Percentiles rank a stretch among this genome's conserved stretches.
phyloP scores from a whole-genome alignment of 169 alveolate genomes.

The Miamiensis avidus region DNA sequence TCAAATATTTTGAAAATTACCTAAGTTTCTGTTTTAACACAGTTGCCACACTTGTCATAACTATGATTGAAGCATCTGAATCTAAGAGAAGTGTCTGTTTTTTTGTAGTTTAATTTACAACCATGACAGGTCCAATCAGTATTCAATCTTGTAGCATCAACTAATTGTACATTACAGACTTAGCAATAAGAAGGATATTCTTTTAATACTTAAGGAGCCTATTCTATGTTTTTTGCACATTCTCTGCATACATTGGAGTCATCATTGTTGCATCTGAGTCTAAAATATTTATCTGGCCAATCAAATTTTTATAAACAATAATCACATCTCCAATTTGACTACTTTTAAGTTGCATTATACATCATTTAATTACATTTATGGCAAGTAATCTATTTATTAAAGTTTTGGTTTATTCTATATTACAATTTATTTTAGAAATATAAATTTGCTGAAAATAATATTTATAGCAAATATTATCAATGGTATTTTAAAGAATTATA shows the following conservation, averaged over 20 bases:
- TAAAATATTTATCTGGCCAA: neutral
- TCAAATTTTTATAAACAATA: neutral
- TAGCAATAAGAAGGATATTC: neutral
- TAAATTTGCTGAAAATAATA: no score
- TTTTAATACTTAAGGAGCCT: neutral
- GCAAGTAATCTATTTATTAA: neutral
- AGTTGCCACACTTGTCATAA: neutral
- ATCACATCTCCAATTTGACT: neutral
- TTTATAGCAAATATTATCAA: no score
- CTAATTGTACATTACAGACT: neutral
- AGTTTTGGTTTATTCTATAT: no score
- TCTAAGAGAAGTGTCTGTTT: neutral
- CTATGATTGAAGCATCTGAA: neutral
- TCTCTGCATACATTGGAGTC: neutral
- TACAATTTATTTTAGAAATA: no score
- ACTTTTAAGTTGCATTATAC: neutral
- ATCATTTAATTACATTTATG: neutral
- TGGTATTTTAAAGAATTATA: no score
- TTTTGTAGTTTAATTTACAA: neutral
- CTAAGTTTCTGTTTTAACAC: neutral
- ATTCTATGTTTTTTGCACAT: neutral
- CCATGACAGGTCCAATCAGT: neutral
- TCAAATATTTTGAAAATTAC: no score
- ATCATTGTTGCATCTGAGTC: neutral
- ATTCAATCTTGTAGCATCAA: neutral